Conservation (phyloP, 75 land plant genomes). For the Cryptomeria japonica region DNA sequence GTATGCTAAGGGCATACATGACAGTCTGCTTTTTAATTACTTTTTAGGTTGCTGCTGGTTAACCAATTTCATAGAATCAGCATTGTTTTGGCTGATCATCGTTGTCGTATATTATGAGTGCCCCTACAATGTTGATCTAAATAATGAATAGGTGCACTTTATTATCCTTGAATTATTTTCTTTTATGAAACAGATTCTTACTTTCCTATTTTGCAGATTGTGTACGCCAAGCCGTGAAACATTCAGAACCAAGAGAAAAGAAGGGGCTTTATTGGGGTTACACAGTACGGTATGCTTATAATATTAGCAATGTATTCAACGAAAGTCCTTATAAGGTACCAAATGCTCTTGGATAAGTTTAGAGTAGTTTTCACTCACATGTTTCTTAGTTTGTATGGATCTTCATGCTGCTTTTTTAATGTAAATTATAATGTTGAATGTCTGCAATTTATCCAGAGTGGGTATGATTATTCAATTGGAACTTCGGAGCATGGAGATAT, state of each 20-base stretch:
- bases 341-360: neutral
- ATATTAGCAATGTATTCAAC: constrained; percentile 61
- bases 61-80: neutral
- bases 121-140: neutral
- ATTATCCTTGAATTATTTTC: neutral
- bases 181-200: neutral
- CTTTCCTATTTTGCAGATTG: constrained; percentile 5
- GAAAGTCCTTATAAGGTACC: constrained; percentile 71
- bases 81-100: neutral
- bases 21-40: neutral
- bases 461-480: constrained; percentile 88
- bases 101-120: neutral
- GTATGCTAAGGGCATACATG: neutral
- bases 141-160: neutral
- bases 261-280: constrained; percentile 93
- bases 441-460: constrained; percentile 49
- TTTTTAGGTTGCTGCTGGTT: neutral
- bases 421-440: neutral
- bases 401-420: neutral
- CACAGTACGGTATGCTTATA: constrained; percentile 82
- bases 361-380: neutral
- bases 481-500: constrained; percentile 92
- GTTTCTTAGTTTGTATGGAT: neutral
- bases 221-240: constrained; percentile 47
- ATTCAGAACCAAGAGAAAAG: constrained; percentile 62